phyloP scores from a whole-genome alignment of 768 basidiomycete species.

The Leccinum boreale region DNA sequence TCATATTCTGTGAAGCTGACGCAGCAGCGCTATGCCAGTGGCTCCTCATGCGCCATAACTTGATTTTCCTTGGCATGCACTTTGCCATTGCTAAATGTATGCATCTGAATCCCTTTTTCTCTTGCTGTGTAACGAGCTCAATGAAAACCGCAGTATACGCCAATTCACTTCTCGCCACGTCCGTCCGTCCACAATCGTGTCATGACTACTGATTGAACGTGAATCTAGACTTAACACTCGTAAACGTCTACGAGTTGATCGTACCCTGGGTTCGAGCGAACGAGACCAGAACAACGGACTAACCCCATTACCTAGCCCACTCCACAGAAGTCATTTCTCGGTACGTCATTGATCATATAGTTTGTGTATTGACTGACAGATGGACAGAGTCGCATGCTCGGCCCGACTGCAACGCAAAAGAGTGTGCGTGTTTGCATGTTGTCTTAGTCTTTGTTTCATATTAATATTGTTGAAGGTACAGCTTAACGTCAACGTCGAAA shows the following conservation, averaged over 20 bases:
- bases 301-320: constrained; percentile 11
- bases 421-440: constrained; percentile 14
- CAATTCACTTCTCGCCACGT: constrained; percentile 35
- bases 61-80: constrained; percentile 36
- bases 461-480: constrained; percentile 4
- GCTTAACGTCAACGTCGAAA: constrained; percentile 34
- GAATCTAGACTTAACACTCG: constrained; percentile 28
- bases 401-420: constrained; percentile 15
- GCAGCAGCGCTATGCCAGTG: constrained; percentile 12
- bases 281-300: constrained; percentile 17
- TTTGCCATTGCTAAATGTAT: constrained; percentile 33
- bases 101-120: constrained; percentile 1
- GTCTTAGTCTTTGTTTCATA: neutral
- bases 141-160: constrained; percentile 24
- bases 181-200: neutral
- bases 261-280: constrained; percentile 24
- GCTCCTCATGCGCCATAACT: constrained; percentile 33
- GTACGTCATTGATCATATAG: constrained; percentile 4
- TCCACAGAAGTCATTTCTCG: constrained; percentile 23
- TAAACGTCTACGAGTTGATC: constrained; percentile 28
- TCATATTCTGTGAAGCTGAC: neutral
- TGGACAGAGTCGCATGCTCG: constrained; percentile 24
- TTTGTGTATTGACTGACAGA: neutral
- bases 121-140: neutral
- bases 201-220: neutral